Conservation (phyloP, 1,284 basidiomycete genomes). For the Termitomyces sp. region DNA sequence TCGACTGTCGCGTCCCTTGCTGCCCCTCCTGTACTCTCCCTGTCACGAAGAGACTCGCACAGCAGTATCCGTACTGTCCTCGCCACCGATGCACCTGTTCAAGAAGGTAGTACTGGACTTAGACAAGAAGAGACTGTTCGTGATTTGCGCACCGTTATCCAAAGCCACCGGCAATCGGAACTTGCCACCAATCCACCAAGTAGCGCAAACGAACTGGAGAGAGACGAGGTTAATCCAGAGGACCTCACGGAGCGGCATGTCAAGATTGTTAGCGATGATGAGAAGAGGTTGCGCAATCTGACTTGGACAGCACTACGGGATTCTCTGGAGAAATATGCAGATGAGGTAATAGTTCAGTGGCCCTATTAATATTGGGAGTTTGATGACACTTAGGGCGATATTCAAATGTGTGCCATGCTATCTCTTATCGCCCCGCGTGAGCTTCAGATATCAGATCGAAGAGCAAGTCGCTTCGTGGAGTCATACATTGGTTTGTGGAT, state of each 20-base stretch:
- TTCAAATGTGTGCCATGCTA: conserved; percentile 73
- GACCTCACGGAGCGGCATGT: conserved; percentile 36
- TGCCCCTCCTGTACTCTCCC: conserved; percentile 25
- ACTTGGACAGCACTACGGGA: conserved; percentile 55
- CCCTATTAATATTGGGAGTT: neutral
- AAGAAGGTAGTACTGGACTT: conserved; percentile 17
- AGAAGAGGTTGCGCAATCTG: conserved; percentile 45
- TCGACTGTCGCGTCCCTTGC: conserved; percentile 56
- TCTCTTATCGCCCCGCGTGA: conserved; percentile 55
- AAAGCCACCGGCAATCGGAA: conserved; percentile 25
- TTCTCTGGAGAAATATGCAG: conserved; percentile 56
- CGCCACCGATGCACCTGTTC: conserved; percentile 38
- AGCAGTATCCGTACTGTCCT: conserved; percentile 69
- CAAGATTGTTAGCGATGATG: conserved; percentile 45
- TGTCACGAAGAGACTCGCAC: conserved; percentile 47
- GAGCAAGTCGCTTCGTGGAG: conserved; percentile 55
- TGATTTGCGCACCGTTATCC: conserved; percentile 18
- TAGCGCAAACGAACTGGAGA: conserved; percentile 12
- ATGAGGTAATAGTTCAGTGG: conserved; percentile 40
- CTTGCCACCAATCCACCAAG: conserved; percentile 17
- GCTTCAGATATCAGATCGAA: conserved; percentile 39
- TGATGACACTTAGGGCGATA: conserved; percentile 49
- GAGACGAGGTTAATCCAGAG: conserved; percentile 17
- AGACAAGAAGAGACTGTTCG: conserved; percentile 24
- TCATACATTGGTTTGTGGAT: conserved; percentile 58